phyloP scores from a whole-genome alignment of 805 yeast genomes.

The Cyberlindnera lachancei region DNA sequence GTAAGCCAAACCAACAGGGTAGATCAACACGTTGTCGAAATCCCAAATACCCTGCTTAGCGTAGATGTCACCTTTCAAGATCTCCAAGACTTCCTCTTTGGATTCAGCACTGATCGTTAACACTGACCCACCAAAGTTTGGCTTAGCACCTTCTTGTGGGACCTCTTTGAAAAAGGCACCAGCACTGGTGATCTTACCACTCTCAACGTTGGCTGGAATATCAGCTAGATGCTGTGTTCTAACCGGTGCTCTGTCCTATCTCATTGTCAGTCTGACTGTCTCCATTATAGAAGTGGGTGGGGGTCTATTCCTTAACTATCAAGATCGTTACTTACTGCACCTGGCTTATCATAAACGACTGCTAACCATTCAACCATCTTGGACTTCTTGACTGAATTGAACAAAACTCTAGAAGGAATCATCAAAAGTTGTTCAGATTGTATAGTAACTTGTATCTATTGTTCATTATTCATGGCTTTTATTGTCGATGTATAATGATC shows the following conservation, averaged over 20 bases:
- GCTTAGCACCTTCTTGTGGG: constrained; percentile 31
- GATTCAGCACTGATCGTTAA: constrained; percentile 57
- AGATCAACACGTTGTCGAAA: constrained; percentile 48
- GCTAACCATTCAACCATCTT: constrained; percentile 59
- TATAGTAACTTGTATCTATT: no score
- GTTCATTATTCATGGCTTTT: no score
- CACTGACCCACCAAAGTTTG: constrained; percentile 61
- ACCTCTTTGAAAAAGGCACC: constrained; percentile 47
- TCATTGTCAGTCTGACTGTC: no score
- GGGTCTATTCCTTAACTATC: no score
- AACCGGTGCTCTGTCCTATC: constrained; percentile 38
- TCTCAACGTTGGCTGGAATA: constrained; percentile 34
- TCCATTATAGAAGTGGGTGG: no score
- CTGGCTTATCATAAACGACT: constrained; percentile 62
- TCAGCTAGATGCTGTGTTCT: constrained; percentile 48
- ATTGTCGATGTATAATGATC: no score
- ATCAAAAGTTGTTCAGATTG: no score
- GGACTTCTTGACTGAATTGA: constrained; percentile 7
- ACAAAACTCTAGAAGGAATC: constrained; percentile 6
- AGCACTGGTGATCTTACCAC: constrained; percentile 39
- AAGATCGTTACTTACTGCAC: constrained; percentile 23
- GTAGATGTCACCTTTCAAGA: constrained; percentile 58
- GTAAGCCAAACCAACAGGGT: constrained; percentile 44
- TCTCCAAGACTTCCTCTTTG: constrained; percentile 56
- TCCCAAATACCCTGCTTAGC: constrained; percentile 72